Evolutionary conservation across 176 grass and related monocot genomes (phyloP).

Genomic region (Aegilops longissima): DNA sequence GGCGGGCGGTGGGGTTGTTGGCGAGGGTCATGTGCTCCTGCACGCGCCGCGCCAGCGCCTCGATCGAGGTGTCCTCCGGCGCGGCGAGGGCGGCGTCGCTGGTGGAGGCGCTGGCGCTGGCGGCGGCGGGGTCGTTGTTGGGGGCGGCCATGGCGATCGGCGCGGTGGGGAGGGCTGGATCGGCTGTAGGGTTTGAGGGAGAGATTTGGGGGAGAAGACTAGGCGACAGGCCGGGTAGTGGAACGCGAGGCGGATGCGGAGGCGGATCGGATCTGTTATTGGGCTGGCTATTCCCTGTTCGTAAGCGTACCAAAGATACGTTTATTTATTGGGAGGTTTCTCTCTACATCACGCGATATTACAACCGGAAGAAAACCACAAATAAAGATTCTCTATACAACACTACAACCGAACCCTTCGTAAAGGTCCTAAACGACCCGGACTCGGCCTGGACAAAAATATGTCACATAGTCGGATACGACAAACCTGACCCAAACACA

Average conservation of each 20-base stretch:
- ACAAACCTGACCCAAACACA: too few species aligned
- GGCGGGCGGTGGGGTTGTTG: conserved; percentile 51
- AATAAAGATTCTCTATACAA: too few species aligned
- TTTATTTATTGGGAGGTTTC: neutral
- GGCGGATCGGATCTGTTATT: conserved; percentile 38
- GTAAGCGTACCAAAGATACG: neutral
- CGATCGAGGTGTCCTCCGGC: conserved; percentile 53
- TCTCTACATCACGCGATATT: too few species aligned
- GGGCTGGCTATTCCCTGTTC: neutral
- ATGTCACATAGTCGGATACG: too few species aligned
- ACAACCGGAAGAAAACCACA: too few species aligned
- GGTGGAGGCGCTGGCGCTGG: conserved; percentile 21
- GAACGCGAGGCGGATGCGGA: conserved; percentile 5
- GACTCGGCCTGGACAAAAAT: too few species aligned
- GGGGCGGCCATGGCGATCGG: conserved; percentile 55
- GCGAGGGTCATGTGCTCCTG: conserved; percentile 66
- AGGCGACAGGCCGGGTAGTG: conserved; percentile 2
- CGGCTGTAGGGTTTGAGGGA: conserved; percentile 49
- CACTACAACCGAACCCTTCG: too few species aligned
- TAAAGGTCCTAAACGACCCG: too few species aligned
- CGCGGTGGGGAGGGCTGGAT: conserved; percentile 30
- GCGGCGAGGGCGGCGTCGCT: neutral
- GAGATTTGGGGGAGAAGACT: conserved; percentile 28
- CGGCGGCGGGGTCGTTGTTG: conserved; percentile 23
- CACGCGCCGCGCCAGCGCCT: conserved; percentile 67